phyloP scores from a whole-genome alignment of 441 rosid genomes.

The Mallotus japonicus region DNA sequence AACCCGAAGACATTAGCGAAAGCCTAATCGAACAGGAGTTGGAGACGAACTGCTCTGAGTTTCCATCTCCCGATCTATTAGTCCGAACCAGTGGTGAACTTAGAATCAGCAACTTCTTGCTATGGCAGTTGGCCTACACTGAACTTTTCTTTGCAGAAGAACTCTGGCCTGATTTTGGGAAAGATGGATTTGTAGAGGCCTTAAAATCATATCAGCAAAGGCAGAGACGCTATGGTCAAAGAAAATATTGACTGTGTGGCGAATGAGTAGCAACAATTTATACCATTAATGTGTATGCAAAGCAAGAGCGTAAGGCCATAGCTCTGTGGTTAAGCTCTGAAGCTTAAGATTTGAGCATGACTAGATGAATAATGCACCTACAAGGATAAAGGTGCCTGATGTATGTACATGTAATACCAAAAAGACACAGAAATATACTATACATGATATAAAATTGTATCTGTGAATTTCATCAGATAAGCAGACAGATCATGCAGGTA shows the following conservation, averaged over 20 bases:
- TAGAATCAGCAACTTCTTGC: slow-evolving; percentile 75
- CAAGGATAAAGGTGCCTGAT: background rate
- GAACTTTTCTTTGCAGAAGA: slow-evolving; percentile 64
- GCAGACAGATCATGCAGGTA: too few species aligned
- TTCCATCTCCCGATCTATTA: slow-evolving; percentile 65
- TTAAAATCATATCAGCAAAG: slow-evolving; percentile 62
- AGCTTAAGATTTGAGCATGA: too few species aligned
- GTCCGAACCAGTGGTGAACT: slow-evolving; percentile 76
- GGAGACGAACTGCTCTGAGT: slow-evolving; percentile 53
- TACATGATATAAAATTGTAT: too few species aligned
- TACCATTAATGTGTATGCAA: too few species aligned
- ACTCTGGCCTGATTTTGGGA: slow-evolving; percentile 83
- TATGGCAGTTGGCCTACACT: slow-evolving; percentile 81
- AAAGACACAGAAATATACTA: too few species aligned
- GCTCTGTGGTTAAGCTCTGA: background rate
- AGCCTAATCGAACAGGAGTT: slow-evolving; percentile 56
- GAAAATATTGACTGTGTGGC: slow-evolving; percentile 3
- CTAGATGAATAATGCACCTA: background rate
- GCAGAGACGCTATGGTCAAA: slow-evolving; percentile 62
- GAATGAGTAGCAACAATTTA: too few species aligned
- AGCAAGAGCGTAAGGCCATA: too few species aligned
- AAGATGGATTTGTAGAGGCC: slow-evolving; percentile 54
- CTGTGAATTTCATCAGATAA: too few species aligned
- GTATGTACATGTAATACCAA: background rate
- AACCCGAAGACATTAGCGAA: slow-evolving; percentile 53